These are phyloP conservation scores for Termitomyces sp. DNA, from an alignment of 1,284 basidiomycete species.

Conservation along the genomic window DNA sequence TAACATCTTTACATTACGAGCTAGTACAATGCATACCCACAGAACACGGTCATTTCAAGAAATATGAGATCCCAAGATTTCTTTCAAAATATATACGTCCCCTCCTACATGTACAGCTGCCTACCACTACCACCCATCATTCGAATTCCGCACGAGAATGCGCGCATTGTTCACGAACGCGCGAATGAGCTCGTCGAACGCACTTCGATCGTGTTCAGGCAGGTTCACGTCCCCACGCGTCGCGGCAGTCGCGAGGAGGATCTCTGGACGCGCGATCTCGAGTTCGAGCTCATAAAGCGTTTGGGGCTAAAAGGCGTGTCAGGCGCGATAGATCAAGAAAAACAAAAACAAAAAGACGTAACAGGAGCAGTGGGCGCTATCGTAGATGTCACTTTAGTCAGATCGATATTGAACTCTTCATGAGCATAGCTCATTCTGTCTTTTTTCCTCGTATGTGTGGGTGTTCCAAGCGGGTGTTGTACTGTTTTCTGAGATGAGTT, in stretches of 20 bases:
- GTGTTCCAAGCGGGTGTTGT: conserved; percentile 53
- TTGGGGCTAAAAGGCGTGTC: conserved; percentile 45
- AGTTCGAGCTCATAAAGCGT: conserved; percentile 68
- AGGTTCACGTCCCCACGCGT: conserved; percentile 54
- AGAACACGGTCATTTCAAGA: conserved; percentile 1
- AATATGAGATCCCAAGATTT: not conserved
- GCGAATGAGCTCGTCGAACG: conserved; percentile 75
- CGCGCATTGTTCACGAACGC: conserved; percentile 80
- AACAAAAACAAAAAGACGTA: conserved; percentile 10
- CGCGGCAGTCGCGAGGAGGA: conserved; percentile 54
- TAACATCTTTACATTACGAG: not conserved
- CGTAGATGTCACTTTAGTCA: conserved; percentile 81
- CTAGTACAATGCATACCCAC: conserved; percentile 7
- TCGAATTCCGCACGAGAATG: conserved; percentile 66
- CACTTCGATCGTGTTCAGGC: conserved; percentile 59
- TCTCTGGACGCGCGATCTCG: conserved; percentile 59
- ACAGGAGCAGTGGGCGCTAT: conserved; percentile 44
- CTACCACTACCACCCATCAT: conserved; percentile 24
- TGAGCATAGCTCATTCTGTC: conserved; percentile 91
- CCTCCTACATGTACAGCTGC: no score
- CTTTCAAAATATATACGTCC: no score
- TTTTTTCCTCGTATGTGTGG: conserved; percentile 68
- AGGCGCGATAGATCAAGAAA: not conserved
- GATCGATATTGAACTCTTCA: conserved; percentile 88
- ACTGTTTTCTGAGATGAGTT: conserved; percentile 33